These are phyloP conservation scores for Haberlea rhodopensis DNA, from an alignment of 257 asterid species.

Conservation along the genomic window DNA sequence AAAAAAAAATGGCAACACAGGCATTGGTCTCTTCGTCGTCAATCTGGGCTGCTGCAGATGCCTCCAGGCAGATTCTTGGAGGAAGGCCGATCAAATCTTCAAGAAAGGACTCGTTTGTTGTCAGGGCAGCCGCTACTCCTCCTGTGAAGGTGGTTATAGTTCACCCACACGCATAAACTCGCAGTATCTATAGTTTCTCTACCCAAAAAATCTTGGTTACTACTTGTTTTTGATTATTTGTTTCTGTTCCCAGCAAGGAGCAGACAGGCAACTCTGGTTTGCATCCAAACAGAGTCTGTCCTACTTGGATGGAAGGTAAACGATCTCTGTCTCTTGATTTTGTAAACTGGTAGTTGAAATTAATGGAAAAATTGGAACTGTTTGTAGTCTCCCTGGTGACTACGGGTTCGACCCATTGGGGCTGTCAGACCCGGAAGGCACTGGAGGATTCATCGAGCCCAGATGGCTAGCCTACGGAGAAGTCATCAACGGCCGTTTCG, in stretches of 20 bases:
- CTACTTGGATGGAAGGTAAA: conserved; percentile 79
- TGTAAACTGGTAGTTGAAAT: too few relatives aligned
- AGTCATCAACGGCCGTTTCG: conserved; percentile 77
- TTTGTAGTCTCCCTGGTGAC: conserved; percentile 86
- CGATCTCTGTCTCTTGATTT: too few relatives aligned
- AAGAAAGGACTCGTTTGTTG: conserved; percentile 62
- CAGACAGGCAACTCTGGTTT: conserved; percentile 75
- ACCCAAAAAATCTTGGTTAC: background rate
- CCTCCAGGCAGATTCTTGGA: conserved; percentile 60
- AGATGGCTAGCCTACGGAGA: conserved; percentile 92
- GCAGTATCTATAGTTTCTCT: too few relatives aligned
- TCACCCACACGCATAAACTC: background rate
- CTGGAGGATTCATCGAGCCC: conserved; percentile 94
- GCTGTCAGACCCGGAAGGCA: conserved; percentile 88
- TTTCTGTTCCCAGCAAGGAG: conserved; percentile 63
- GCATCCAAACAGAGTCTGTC: conserved; percentile 82
- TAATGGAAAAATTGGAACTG: background rate
- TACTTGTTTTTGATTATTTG: background rate
- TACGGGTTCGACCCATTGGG: conserved; percentile 94
- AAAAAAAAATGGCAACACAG: conserved; percentile 69
- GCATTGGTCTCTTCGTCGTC: conserved; percentile 92
- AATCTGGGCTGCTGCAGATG: conserved; percentile 76
- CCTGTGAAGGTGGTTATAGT: conserved; percentile 62
- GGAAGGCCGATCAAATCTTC: conserved; percentile 49
- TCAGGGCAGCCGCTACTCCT: conserved; percentile 69